Base-by-base conservation (phyloP, 345 rosid genomes). In the Salix viminalis region DNA sequence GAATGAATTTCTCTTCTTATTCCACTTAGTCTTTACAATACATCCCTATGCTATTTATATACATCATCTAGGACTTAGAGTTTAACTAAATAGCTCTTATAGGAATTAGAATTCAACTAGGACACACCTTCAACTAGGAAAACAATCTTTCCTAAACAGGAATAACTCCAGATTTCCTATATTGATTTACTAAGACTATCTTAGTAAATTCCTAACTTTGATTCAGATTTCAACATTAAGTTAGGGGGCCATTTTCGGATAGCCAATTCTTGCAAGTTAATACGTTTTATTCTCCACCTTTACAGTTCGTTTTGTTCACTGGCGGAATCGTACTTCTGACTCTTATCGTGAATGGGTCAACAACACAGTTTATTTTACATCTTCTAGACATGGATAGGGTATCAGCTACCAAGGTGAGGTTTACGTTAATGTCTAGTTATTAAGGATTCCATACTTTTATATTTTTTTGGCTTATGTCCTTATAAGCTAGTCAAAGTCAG, bases 311-410 rank as follows among this genome's bases (percentile, higher is more conserved):
- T 70, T 95, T 93, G 89, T 90, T 91, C 90, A 95, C 98, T 42
- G 98, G 98, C 54, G 98, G 99, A 79, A 93, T 95, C 70, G 99
- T 95, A 73, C 90, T 95, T 86, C 85, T 95, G 82, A 95, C 99
- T 1, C 92, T 95, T 32, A 85, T 89, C 70, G 71, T 96, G 72
- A 96, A 96, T 84, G 99, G 99, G 75, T 91, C 99, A 76, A 91
- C 96, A 73, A 91, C 98, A 9, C 98, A 93, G 70, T 91, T 89
- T 82, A 44, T 89, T 83, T 81, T 96, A 82, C 97, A 86, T 79
- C 83, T 91, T 79, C 90, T 96, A 30, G 79, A 76, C 72, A 76
- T 96, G 98, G 93, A 88, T 82, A 90, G 87, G 84, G 81, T 93
- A 69, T 84, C 99, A 44, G 80, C 90, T 52, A 76, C 96, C 28